A percentile compares a stretch with the other conserved stretches of the same genome.
phyloP scores from a whole-genome alignment of 306 rosid genomes.

The Medicago lupulina region DNA sequence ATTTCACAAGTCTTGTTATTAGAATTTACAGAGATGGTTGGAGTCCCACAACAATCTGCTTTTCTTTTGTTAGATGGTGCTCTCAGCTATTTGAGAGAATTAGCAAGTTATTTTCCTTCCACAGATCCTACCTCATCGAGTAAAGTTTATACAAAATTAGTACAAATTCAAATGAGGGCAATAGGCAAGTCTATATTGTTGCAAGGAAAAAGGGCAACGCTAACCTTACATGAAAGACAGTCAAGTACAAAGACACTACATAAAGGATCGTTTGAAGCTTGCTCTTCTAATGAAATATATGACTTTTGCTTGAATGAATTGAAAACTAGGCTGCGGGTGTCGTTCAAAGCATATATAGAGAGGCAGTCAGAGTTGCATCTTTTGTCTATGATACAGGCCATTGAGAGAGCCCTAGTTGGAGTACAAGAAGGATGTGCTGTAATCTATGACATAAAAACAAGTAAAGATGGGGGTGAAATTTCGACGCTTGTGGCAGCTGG shows the following conservation, averaged over 20 bases:
- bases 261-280: conserved; percentile 53
- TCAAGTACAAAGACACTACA: conserved; percentile 65
- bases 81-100: conserved; percentile 72
- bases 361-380: conserved; percentile 73
- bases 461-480: conserved; percentile 66
- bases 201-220: conserved; percentile 81
- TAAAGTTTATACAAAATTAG: conserved; percentile 61
- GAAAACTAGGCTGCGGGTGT: conserved; percentile 68
- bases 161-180: conserved; percentile 70
- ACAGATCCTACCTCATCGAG: conserved; percentile 65
- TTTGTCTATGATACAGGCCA: conserved; percentile 69
- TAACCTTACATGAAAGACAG: conserved; percentile 73
- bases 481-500: conserved; percentile 80
- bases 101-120: conserved; percentile 67
- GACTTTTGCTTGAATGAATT: conserved; percentile 65
- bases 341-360: conserved; percentile 71
- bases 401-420: conserved; percentile 86
- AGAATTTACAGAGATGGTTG: conserved; percentile 65
- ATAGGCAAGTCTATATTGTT: conserved; percentile 77
- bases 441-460: conserved; percentile 63
- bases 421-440: conserved; percentile 57
- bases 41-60: conserved; percentile 63
- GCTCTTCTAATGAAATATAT: conserved; percentile 51
- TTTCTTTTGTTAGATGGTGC: conserved; percentile 86
- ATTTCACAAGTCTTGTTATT: conserved; percentile 65